Evolutionary conservation across 2,329 filamentous ascomycete species (phyloP).

Genomic region (Pyrenophora graminea): DNA sequence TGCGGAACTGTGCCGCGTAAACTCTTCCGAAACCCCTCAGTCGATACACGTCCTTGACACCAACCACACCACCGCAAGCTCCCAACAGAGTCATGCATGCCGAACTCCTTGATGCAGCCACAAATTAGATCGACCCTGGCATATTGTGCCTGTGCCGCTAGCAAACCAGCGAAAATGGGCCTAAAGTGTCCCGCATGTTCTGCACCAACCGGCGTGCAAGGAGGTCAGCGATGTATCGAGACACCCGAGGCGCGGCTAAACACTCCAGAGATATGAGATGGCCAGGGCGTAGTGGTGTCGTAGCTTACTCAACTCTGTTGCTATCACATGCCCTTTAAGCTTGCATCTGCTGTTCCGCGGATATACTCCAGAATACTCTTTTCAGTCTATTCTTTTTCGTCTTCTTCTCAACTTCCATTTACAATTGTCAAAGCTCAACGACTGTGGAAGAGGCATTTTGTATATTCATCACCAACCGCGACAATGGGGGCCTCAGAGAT

Average conservation of each 20-base stretch:
- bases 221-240: conserved; percentile 3
- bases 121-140: conserved; percentile 12
- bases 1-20: conserved; percentile 2
- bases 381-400: background rate
- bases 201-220: conserved; percentile 16
- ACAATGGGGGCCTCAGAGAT: conserved; percentile 39
- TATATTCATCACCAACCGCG: background rate
- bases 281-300: conserved; percentile 25
- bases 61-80: conserved; percentile 10
- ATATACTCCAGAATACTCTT: background rate
- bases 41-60: background rate
- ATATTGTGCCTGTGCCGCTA: background rate
- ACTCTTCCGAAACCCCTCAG: conserved; percentile 5
- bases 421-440: too few species aligned
- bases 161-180: background rate
- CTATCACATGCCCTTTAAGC: conserved; percentile 2
- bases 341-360: conserved; percentile 1
- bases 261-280: conserved; percentile 23
- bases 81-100: conserved; percentile 13
- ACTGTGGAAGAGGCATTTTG: background rate
- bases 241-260: conserved; percentile 36
- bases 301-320: background rate
- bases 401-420: background rate
- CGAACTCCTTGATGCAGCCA: conserved; percentile 9
- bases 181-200: conserved; percentile 16